A percentile compares a stretch with the other conserved stretches of the same genome.
phyloP scores from a whole-genome alignment of 2,329 filamentous ascomycete species.

The Coniella vitis region DNA sequence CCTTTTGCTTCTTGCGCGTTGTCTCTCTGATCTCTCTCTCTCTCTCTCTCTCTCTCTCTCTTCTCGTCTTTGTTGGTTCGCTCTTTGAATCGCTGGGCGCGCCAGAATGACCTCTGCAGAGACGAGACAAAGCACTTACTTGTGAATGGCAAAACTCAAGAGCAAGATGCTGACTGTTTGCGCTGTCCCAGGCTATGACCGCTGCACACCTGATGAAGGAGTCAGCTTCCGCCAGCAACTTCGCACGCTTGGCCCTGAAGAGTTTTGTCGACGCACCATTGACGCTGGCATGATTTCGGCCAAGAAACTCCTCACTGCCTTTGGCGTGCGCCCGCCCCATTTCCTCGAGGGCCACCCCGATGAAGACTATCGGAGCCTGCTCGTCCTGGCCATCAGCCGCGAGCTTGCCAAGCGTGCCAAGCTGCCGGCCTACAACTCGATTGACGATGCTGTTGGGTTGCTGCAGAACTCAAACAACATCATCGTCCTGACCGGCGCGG shows the following conservation, averaged over 20 bases:
- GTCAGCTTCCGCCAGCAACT: slow-evolving; percentile 62
- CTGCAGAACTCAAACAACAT: slow-evolving; percentile 73
- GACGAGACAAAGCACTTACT: no score
- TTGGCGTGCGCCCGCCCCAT: slow-evolving; percentile 66
- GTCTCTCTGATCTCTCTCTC: no score
- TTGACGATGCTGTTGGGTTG: slow-evolving; percentile 79
- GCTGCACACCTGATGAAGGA: slow-evolving; percentile 64
- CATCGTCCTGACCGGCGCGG: slow-evolving; percentile 88
- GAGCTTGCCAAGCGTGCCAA: slow-evolving; percentile 80
- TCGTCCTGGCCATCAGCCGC: slow-evolving; percentile 70
- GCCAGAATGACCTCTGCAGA: no score
- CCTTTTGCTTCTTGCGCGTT: slow-evolving; percentile 13
- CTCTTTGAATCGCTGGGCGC: no score
- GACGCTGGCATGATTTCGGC: slow-evolving; percentile 63
- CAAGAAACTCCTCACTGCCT: slow-evolving; percentile 80
- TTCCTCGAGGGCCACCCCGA: slow-evolving; percentile 71
- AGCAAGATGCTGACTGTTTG: slow-evolving; percentile 8
- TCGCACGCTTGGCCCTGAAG: slow-evolving; percentile 67
- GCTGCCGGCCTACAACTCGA: slow-evolving; percentile 69
- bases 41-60: no score
- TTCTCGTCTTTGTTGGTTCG: slow-evolving; percentile 5
- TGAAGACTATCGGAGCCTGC: slow-evolving; percentile 65
- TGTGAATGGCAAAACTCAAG: no score
- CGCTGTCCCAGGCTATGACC: slow-evolving; percentile 33
- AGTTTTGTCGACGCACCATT: slow-evolving; percentile 69